A percentile compares a stretch with the other conserved stretches of the same genome.
These are phyloP conservation scores for Panicum hallii DNA, from an alignment of 202 grass and related monocot genomes.

Conservation along the genomic window DNA sequence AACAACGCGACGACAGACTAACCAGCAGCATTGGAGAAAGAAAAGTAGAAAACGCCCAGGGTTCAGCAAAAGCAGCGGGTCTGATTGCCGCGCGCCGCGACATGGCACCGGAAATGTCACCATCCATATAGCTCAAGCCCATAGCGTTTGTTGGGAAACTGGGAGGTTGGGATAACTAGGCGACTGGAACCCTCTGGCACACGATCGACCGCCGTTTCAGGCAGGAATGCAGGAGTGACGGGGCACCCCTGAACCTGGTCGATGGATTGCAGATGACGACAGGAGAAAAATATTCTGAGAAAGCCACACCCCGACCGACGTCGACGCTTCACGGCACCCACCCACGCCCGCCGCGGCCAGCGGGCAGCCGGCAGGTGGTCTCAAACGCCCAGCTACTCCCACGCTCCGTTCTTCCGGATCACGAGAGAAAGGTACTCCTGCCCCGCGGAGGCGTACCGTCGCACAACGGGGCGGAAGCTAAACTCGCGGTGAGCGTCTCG, in stretches of 20 bases:
- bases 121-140: neutral
- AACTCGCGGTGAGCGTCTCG: no score
- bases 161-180: neutral
- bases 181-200: neutral
- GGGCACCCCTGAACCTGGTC: no score
- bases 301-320: neutral
- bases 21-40: neutral
- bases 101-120: constrained; percentile 21
- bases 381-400: neutral
- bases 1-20: neutral
- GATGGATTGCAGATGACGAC: neutral
- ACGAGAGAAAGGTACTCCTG: no score
- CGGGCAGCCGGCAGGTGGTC: neutral
- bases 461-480: no score
- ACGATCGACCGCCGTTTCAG: neutral
- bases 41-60: no score
- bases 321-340: neutral
- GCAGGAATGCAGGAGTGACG: neutral
- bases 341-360: neutral
- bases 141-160: neutral
- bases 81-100: neutral
- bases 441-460: no score
- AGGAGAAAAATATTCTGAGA: neutral
- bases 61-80: neutral
- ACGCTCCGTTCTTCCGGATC: neutral